Percentiles rank a stretch among this genome's conserved stretches.
phyloP scores from a whole-genome alignment of 805 yeast genomes.

The Ogataea methanolica region DNA sequence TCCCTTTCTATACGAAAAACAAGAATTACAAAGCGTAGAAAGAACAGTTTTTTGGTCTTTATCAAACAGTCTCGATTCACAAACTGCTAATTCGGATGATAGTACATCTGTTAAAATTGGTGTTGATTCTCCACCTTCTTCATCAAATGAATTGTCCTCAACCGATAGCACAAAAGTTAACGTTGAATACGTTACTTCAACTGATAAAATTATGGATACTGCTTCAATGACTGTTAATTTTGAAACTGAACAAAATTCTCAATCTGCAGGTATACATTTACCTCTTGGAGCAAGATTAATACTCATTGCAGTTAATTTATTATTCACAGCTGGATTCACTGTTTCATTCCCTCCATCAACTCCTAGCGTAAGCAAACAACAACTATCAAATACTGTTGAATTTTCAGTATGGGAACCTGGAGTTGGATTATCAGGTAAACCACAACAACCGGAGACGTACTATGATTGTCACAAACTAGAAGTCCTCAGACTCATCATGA shows the following conservation, averaged over 20 bases:
- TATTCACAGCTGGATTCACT: constrained; percentile 58
- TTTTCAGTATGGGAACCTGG: constrained; percentile 77
- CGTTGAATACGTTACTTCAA: constrained; percentile 10
- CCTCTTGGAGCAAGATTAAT: constrained; percentile 38
- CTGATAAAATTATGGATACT: constrained; percentile 9
- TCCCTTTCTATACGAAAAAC: constrained; percentile 64
- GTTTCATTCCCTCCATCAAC: constrained; percentile 23
- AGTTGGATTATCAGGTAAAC: constrained; percentile 41
- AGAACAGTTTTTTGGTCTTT: constrained; percentile 42
- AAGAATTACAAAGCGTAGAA: constrained; percentile 30
- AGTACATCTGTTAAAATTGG: constrained; percentile 23
- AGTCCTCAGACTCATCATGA: constrained; percentile 54
- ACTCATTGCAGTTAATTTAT: constrained; percentile 36
- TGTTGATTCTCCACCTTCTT: constrained; percentile 15
- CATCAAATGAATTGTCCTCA: constrained; percentile 17
- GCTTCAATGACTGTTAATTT: constrained; percentile 8
- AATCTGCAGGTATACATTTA: constrained; percentile 7
- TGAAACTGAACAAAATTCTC: constrained; percentile 6
- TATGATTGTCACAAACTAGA: constrained; percentile 66
- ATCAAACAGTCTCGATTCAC: constrained; percentile 11
- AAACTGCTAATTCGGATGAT: constrained; percentile 7
- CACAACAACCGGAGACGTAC: constrained; percentile 31
- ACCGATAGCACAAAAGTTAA: constrained; percentile 15
- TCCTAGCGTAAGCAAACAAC: not conserved
- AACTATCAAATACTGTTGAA: constrained; percentile 28